Evolutionary conservation across 441 rosid genomes (phyloP).

Genomic region (Arabidopsis lyrata): DNA sequence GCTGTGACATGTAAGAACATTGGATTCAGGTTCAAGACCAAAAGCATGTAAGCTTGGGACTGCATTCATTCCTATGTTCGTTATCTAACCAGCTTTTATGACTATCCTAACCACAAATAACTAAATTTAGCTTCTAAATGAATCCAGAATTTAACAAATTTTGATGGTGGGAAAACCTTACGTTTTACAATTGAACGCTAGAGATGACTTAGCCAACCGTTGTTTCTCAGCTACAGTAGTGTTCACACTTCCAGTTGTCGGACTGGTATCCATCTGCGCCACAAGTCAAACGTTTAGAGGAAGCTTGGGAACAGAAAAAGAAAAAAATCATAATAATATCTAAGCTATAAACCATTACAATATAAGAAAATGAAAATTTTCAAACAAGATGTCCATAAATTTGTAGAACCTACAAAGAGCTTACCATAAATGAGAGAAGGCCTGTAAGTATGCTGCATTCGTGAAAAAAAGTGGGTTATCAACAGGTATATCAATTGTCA

Average conservation of each 20-base stretch:
- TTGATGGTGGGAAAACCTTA: slow-evolving; percentile 51
- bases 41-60: slow-evolving; percentile 7
- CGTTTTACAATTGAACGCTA: slow-evolving; percentile 96
- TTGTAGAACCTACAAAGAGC: slow-evolving; percentile 41
- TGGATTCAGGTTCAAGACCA: not conserved
- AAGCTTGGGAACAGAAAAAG: slow-evolving; percentile 3
- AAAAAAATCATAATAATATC: slow-evolving; percentile 12
- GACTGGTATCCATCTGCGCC: slow-evolving; percentile 92
- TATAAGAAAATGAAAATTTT: slow-evolving; percentile 13
- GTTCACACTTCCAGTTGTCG: slow-evolving; percentile 96
- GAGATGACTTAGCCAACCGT: slow-evolving; percentile 87
- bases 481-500: not conserved
- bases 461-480: slow-evolving; percentile 3
- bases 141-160: not conserved
- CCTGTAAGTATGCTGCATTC: slow-evolving; percentile 97
- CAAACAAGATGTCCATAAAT: not conserved
- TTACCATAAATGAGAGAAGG: slow-evolving; percentile 98
- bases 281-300: slow-evolving; percentile 15
- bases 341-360: slow-evolving; percentile 20
- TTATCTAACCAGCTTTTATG: slow-evolving; percentile 1
- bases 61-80: not conserved
- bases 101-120: slow-evolving; percentile 1
- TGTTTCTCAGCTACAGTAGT: slow-evolving; percentile 83
- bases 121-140: not conserved
- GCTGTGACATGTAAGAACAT: slow-evolving; percentile 53